Evolutionary conservation across 257 asterid species (phyloP), one percentile per base, ranked within the genome.

Genomic region (Solanum gracilifrons): DNA sequence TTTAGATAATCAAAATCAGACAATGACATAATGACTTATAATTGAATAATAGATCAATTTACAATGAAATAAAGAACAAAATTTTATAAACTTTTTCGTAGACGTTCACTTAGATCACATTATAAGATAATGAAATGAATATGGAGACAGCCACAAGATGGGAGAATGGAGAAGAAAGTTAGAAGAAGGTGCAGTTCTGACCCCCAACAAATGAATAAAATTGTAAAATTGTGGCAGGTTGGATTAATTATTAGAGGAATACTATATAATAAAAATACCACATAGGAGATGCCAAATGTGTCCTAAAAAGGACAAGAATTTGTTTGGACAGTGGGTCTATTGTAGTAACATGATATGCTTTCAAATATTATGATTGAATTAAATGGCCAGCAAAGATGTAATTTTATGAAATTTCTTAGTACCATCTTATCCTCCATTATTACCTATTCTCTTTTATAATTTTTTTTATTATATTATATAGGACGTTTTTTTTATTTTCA

Each of bases 341-440:
- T 87, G 84, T 64, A 41, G 90, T 88, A 90, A 90, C 92, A 88
- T 90, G 92, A 86, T 75, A 51, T 90, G 92, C 87, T 83, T 77
- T 60, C 55, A 9, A 35, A 35, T n/a, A 71, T 13, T 68, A 87
- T 89, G 69, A 89, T 80, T 89, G 41, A 86, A 88, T 36, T 37
- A 18, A 33, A 74, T 74, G 88, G 68, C 88, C 89, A 83, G 87
- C 86, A 66, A 58, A 29, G 51, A 74, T 74, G 29, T 74, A 74
- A 35, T 32, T 36, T 74, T 5, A 74, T 74, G 82, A 74, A 74
- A 74, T 23, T 74, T 74, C 51, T 35, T 3, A 35, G 48, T 74
- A 35, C 82, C 31, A 43, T 21, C 48, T 74, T 10, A 32, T 72
- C 48, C 82, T 9, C 29, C 16, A 74, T 74, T 55, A 21, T 72